phyloP scores from a whole-genome alignment of 176 grass and related monocot species.

The Aegilops umbellulata region DNA sequence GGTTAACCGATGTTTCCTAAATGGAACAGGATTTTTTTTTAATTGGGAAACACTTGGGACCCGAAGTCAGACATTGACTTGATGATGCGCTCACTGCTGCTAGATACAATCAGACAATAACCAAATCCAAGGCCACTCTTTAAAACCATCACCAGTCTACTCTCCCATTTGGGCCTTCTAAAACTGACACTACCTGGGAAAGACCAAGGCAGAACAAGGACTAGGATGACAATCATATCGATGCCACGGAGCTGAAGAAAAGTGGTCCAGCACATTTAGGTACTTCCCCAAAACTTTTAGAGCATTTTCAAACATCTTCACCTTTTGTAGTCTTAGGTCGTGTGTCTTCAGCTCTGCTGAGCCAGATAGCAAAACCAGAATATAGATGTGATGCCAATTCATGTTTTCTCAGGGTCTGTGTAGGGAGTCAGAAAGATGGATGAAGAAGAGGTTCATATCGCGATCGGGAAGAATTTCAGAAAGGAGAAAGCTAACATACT shows the following conservation, averaged over 20 bases:
- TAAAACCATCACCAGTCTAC: background rate
- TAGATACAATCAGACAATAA: background rate
- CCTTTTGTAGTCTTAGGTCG: background rate
- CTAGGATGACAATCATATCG: background rate
- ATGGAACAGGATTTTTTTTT: background rate
- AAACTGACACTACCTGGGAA: constrained; percentile 26
- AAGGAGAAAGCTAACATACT: constrained; percentile 57
- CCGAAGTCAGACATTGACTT: constrained; percentile 8
- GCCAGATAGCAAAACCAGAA: constrained; percentile 21
- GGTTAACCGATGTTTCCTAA: background rate
- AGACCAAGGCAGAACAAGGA: background rate
- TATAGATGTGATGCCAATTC: constrained; percentile 1
- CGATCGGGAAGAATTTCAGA: constrained; percentile 34
- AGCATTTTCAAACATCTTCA: background rate
- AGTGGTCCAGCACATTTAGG: constrained; percentile 19
- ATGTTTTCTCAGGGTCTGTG: background rate
- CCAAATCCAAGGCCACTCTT: constrained; percentile 9
- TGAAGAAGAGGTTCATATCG: constrained; percentile 45
- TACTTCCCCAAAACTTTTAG: constrained; percentile 1
- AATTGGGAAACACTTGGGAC: background rate
- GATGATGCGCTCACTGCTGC: background rate
- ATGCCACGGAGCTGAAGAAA: constrained; percentile 17
- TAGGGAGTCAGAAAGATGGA: constrained; percentile 35
- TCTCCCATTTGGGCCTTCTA: background rate
- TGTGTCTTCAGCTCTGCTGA: background rate